Base-by-base conservation (phyloP, 1,284 basidiomycete genomes). In the Moniliophthora roreri region DNA sequence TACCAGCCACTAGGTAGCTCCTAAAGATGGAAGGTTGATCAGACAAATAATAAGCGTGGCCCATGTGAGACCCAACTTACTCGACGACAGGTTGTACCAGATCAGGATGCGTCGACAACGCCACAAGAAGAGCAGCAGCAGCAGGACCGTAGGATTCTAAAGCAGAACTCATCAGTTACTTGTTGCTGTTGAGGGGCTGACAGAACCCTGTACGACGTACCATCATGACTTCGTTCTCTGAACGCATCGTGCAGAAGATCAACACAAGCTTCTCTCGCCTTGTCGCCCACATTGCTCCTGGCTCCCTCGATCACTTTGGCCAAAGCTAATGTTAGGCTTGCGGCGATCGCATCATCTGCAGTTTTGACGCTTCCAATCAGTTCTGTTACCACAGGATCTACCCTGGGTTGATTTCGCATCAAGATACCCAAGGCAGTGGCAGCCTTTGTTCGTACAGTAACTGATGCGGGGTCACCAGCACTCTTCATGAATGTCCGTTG, bases 401-500 rank as follows among this genome's bases (percentile, higher is more conserved):
- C 86, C 54, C 92, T 75, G 2, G 91, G 85, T 64, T 96, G 94
- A 66, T 86, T 87, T 62, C 84, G 85, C 95, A 99, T 98, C 66
- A 99, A 77, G n/a, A 87, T 82, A 20, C 95, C 95, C 0, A 99
- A 78, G 24, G 91, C 95, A 26, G 85, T 79, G 0, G 87, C 93
- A 0, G 95, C 95, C 50, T 84, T 85, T 55, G 76, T 87, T 48
- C 96, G 85, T 24, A 99, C 94, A 16, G 83, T 85, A 2, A 81
- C 74, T 60, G 91, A 92, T 1, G 88, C 81, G 0, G 88, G 72
- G 68, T 99, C 96, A 55, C 87, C 82, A 0, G 91, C 82, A 36
- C 93, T 93, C 73, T 99, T 99, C 70, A 98, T 90, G 66, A 99
- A 99, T 0, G 95, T 98, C 37, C 96, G 83, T 67, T 98, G 96